Conservation (phyloP, 768 basidiomycete species). For the Tricholoma flavovirens region DNA sequence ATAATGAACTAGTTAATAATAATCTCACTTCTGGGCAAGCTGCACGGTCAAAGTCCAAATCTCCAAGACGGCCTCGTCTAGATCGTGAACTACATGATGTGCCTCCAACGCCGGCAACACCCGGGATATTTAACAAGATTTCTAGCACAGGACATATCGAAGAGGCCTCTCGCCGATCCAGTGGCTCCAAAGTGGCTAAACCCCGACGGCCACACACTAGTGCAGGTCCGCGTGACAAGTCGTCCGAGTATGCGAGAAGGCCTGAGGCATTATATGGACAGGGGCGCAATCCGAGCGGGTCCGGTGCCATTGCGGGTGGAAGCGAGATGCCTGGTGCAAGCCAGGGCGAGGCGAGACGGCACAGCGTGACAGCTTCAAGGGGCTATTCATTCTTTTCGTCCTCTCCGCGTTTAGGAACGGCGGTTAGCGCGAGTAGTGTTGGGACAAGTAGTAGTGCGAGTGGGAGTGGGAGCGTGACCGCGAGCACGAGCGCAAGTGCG, state of each 20-base stretch:
- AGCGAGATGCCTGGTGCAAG: constrained; percentile 13
- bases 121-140: constrained; percentile 7
- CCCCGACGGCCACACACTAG: constrained; percentile 65
- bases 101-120: constrained; percentile 37
- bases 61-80: constrained; percentile 41
- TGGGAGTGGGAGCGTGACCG: constrained; percentile 19
- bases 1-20: constrained; percentile 36
- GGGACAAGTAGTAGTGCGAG: constrained; percentile 22
- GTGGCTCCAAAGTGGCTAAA: constrained; percentile 9
- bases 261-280: background rate
- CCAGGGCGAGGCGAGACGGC: constrained; percentile 12
- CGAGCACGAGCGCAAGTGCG: constrained; percentile 21
- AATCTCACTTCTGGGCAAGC: constrained; percentile 17
- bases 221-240: constrained; percentile 62
- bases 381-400: constrained; percentile 11
- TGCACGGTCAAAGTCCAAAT: constrained; percentile 50
- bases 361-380: constrained; percentile 14
- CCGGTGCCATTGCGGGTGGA: constrained; percentile 7
- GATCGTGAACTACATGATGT: constrained; percentile 23
- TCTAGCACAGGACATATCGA: constrained; percentile 9
- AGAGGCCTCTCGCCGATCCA: background rate
- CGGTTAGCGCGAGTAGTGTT: constrained; percentile 30
- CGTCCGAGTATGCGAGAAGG: constrained; percentile 24
- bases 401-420: constrained; percentile 19
- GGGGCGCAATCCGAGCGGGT: constrained; percentile 3